Percentiles rank a stretch among this genome's conserved stretches.
Conservation (phyloP, 108 stramenopile genomes). For the Ochromonas danica region DNA sequence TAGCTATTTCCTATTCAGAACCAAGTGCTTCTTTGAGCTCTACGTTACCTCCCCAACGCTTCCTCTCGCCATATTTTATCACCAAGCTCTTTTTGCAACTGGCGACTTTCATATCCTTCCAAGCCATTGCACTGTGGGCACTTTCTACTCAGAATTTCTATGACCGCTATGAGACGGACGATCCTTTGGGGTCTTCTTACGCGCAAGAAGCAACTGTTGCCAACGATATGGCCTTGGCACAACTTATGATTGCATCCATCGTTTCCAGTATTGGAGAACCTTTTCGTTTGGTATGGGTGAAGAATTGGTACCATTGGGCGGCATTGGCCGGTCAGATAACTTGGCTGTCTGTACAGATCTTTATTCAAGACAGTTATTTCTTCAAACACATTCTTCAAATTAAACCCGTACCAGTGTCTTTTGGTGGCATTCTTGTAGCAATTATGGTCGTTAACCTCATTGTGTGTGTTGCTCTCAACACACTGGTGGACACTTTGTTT, state of each 20-base stretch:
- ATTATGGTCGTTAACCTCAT: background rate
- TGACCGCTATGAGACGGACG: background rate
- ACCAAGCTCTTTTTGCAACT: background rate
- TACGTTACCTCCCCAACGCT: background rate
- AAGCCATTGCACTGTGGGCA: background rate
- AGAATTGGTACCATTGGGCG: background rate
- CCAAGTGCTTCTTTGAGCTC: background rate
- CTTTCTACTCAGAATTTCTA: background rate
- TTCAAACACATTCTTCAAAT: slow-evolving; percentile 12
- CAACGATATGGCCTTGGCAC: background rate
- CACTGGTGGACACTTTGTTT: background rate
- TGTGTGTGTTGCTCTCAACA: background rate
- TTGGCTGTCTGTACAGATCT: background rate
- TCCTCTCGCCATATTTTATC: background rate
- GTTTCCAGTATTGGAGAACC: background rate
- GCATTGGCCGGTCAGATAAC: background rate
- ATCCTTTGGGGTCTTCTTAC: background rate
- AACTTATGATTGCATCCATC: slow-evolving; percentile 26
- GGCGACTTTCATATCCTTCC: background rate
- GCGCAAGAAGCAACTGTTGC: slow-evolving; percentile 1
- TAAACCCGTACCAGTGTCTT: slow-evolving; percentile 1
- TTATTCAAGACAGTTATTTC: slow-evolving; percentile 3
- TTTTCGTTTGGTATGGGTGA: slow-evolving; percentile 8
- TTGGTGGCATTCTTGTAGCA: background rate
- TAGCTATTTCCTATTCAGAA: background rate